Evolutionary conservation across 345 rosid species (phyloP), one percentile per base, ranked within the genome.

Genomic region (Capsella bursapastoris): DNA sequence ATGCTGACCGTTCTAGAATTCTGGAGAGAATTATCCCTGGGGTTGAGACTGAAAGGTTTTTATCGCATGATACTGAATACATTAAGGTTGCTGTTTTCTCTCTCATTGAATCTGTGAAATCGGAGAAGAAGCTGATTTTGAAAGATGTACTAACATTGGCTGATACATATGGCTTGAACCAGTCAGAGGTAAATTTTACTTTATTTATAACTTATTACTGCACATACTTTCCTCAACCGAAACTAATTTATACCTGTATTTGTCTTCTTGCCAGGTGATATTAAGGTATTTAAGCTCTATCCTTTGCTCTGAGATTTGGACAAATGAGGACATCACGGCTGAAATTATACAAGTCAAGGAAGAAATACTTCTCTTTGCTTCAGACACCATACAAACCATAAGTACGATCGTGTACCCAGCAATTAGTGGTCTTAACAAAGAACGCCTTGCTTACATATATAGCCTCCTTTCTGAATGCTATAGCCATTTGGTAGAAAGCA

Each of bases 21-120:
- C 68, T 90, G 78, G 92, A 95, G 84, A 86, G 87, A 72, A 81
- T 92, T 52, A 92, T 90, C 71, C 98, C 97, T 18, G 97, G 96
- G 64, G 96, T 92, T 66, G 91, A 90, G 50, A 83, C 93, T 45
- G 82, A 86, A 65, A 92, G 91, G 72, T 92, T 95, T 82, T 77
- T 95, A 64, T 86, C 96, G 58, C 90, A 92, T 71, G 97, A 95
- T 73, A 40, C 49, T 22, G 81, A 74, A 34, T 95, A 95, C 76
- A 86, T 95, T 55, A 74, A 82, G 81, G 66, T 50, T 64, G 76
- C 81, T 67, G 72, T 89, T 63, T 86, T 86, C 76, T 83, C 91
- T 41, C 72, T 92, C 74, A 80, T 85, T 63, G 97, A 89, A 72
- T 87, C 94, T 28, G 74, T 86, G 51, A 89, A 83, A 79, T 76